Base-by-base conservation (phyloP, 179 eudicot species). In the Monotropa hypopitys region DNA sequence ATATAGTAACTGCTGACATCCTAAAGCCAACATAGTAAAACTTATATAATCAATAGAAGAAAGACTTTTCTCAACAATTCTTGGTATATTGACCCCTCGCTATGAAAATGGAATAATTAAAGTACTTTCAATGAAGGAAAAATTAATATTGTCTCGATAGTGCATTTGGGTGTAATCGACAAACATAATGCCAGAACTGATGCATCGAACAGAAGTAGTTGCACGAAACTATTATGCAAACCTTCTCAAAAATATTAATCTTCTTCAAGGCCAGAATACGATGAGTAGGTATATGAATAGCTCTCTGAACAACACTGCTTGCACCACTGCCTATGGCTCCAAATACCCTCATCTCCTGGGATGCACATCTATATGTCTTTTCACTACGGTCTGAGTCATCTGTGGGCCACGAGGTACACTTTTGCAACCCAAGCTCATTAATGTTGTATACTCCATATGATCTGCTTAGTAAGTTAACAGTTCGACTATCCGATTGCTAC, bases 241-340 rank as follows among this genome's bases (percentile, higher is more conserved):
- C 99, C 99, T 95, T 95, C 63, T 95, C 99, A 80, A 95, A 95
- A 51, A 95, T 91, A 83, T 95, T 95, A 42, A 95, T 95, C 86
- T 90, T 95, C 85, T 95, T 95, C 85, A 95, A 85, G 79, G 99
- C 99, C 76, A 92, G 78, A 67, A 93, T 89, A 81, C 94, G 82
- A 85, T 95, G 97, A 72, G 81, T 84, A 9, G 99, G 99, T 73
- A 92, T 90, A 80, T 91, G 99, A 79, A 95, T 83, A 70, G 99
- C 99, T 84, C 97, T 84, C 82, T 95, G 97, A 78, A 92, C 99
- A 83, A 95, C 89, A 85, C 99, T 95, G 85, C 97, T 95, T 51
- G 99, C 99, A 72, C 97, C 99, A 84, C 91, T 88, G 77, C 99
- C 99, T 26, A 95, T 95, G 62, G 97, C 88, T 77, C 97, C 99